Evolutionary conservation across 2,329 filamentous ascomycete species (phyloP), one percentile per base, ranked within the genome.

Genomic region (Decorospora gaudefroyi): DNA sequence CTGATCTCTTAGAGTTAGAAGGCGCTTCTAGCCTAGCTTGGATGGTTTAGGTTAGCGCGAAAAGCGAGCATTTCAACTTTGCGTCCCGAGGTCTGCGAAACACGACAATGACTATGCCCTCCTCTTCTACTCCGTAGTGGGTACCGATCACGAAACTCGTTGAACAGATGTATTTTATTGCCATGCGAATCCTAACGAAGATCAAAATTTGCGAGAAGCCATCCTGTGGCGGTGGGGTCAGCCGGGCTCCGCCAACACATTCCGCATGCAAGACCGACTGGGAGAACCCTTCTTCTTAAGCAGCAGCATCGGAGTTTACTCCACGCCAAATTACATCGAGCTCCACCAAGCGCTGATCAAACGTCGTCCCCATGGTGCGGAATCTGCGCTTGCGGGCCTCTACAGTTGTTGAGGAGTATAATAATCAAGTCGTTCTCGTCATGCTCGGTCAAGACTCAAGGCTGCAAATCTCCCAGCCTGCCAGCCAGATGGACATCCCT

Each of bases 291-390:
- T 42, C 37, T 21, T 12, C 30, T 23, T 34, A 37, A 11, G 23
- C 18, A 15, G 32, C 6, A 23, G 35, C 39, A 32, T 47, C 43
- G 38, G 43, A 47, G 43, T 22, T 35, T 47, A 42, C 38, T 33
- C 38, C 47, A 35, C 43, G 36, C 26, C 35, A 29, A 28, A 30
- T 17, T 30, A 19, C 26, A 21, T 21, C 49, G 32, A 42, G 52
- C 50, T 33, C 28, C 38, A 61, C 42, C 51, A 53, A 18, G 42
- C 36, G 55, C 30, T 54, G 56, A 59, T 60, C 59, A 51, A 37
- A 47, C 45, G 46, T 38, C 31, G 36, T 23, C 26, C 28, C 28
- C 28, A 39, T 12, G 12, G 18, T 31, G 34, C 30, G 33, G 27
- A 38, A 19, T 34, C 43, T 29, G 30, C 42, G 36, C 46, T 31